Percentiles rank a stretch among this genome's conserved stretches.
These are phyloP conservation scores for Marsdenia floribunda DNA, from an alignment of 257 asterid genomes.

Conservation along the genomic window DNA sequence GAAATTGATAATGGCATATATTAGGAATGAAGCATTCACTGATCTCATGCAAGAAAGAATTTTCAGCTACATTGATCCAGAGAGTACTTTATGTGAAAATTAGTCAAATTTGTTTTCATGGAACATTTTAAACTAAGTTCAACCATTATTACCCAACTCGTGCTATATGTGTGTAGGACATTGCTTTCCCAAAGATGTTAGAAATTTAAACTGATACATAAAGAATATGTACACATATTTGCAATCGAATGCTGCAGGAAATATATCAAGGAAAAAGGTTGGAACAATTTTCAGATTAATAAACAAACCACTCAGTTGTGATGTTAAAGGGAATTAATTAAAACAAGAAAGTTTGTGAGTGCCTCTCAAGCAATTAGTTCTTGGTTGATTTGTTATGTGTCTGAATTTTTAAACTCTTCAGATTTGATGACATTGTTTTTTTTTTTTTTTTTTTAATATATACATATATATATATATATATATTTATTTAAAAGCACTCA, in stretches of 20 bases:
- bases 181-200: neutral
- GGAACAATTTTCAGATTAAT: neutral
- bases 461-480: too few relatives aligned
- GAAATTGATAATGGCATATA: neutral
- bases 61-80: neutral
- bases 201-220: neutral
- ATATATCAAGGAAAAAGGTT: neutral
- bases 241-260: neutral
- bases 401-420: too few relatives aligned
- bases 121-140: neutral
- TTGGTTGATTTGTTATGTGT: too few relatives aligned
- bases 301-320: too few relatives aligned
- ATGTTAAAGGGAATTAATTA: too few relatives aligned
- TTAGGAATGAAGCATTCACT: neutral
- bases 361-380: too few relatives aligned
- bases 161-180: neutral
- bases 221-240: neutral
- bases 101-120: neutral
- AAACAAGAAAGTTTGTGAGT: too few relatives aligned
- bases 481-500: too few relatives aligned
- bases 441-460: too few relatives aligned
- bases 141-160: neutral
- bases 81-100: neutral
- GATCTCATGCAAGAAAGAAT: neutral
- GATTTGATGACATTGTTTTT: too few relatives aligned